Base-by-base conservation (phyloP, 1,284 basidiomycete genomes). In the Puccinia coronata region DNA sequence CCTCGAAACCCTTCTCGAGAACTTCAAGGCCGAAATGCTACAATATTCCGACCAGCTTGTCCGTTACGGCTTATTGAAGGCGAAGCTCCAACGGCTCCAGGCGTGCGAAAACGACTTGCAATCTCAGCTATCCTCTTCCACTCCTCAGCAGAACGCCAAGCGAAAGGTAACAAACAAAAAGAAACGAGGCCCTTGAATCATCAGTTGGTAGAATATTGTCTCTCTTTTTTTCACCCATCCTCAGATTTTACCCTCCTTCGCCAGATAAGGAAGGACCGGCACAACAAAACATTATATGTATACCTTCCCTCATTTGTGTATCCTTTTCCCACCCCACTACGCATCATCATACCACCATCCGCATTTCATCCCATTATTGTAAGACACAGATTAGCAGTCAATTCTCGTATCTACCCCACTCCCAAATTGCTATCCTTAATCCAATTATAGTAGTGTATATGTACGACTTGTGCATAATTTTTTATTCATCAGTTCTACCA, bases 21-120 rank as follows among this genome's bases (percentile, higher is more conserved):
- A 57, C 25, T 71, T 80, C 41, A 80, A 63, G 69, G 6, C 23
- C 25, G 25, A 72, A 8, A 71, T 80, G 67, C 39, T 80, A 57
- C 69, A 80, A 16, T 80, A 80, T 47, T 71, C 78, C 25, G 69
- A 72, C 25, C 39, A 80, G 47, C 36, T 80, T 11, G 55, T 80
- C n/a, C 49, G 49, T 23, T 70, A 72, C 43, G 78, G 78, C 2
- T 36, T 80, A 5, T 63, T 80, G 63, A 80, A 80, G 53, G 43
- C 72, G n/a, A 71, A 49, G 47, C 55, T 80, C 14, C 67, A 80
- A 53, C 41, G 11, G 59, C 57, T 79, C 25, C 63, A 71, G 39
- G 25, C 63, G 14, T 39, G 25, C 18, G 63, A 47, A 67, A 41
- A 34, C 36, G n/a, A 67, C 57, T 31, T 59, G 25, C 57, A 59